phyloP scores from a whole-genome alignment of 106 monocot species.

The Vanilla planifolia region DNA sequence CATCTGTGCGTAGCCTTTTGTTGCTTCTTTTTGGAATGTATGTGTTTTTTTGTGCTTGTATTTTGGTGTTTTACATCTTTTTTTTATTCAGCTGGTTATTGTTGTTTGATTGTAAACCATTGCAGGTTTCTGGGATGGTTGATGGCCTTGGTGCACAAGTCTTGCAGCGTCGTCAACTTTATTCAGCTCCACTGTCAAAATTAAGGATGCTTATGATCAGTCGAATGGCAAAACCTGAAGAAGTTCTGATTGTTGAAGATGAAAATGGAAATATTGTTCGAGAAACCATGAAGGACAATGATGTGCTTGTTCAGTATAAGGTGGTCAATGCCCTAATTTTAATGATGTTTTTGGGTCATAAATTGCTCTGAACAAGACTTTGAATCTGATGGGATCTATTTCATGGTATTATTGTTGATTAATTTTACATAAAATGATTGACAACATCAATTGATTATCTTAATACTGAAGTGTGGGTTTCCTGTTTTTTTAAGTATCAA shows the following conservation, averaged over 20 bases:
- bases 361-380: no score
- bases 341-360: no score
- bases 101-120: conserved; percentile 14
- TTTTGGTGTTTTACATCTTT: not conserved
- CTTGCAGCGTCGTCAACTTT: conserved; percentile 76
- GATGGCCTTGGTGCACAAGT: conserved; percentile 73
- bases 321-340: no score
- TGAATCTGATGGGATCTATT: no score
- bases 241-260: conserved; percentile 98
- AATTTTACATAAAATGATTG: no score
- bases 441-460: no score
- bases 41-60: no score
- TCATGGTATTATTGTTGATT: no score
- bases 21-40: not conserved
- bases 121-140: conserved; percentile 59
- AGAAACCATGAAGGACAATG: conserved; percentile 99
- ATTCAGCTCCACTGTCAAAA: conserved; percentile 75
- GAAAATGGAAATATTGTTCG: conserved; percentile 99
- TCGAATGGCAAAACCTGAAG: conserved; percentile 99
- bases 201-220: conserved; percentile 97
- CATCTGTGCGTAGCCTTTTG: no score
- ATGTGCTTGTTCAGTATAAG: conserved; percentile 99
- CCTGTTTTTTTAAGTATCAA: no score
- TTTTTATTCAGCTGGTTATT: not conserved
- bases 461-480: no score